Conservation (phyloP, 768 basidiomycete genomes). For the Atractiella rhizophila region DNA sequence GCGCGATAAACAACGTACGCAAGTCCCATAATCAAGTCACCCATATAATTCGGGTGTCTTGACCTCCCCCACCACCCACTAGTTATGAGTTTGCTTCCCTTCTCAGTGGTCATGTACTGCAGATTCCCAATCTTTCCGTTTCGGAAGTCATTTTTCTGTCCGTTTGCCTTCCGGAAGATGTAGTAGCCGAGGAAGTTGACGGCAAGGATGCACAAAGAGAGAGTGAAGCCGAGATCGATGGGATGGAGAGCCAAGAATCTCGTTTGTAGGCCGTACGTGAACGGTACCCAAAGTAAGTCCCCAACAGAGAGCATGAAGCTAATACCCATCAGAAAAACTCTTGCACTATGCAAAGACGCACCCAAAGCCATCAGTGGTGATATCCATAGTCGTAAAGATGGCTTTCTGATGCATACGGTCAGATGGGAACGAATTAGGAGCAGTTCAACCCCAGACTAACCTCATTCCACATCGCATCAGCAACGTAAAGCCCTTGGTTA, state of each 20-base stretch:
- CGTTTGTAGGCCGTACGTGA: conserved; percentile 76
- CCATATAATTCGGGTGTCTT: conserved; percentile 62
- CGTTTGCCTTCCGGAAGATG: conserved; percentile 69
- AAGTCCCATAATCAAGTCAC: background rate
- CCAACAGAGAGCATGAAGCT: conserved; percentile 91
- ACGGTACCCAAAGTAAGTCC: conserved; percentile 80
- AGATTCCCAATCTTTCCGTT: conserved; percentile 60
- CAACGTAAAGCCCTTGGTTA: conserved; percentile 69
- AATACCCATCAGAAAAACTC: too few relatives aligned
- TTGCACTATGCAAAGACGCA: too few relatives aligned
- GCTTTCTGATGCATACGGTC: conserved; percentile 25
- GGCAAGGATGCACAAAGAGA: conserved; percentile 33
- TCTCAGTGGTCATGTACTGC: conserved; percentile 47
- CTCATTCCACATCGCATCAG: conserved; percentile 73
- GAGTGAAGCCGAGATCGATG: conserved; percentile 42
- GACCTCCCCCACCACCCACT: conserved; percentile 95
- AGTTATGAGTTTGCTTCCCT: conserved; percentile 69
- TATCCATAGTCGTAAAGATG: conserved; percentile 87
- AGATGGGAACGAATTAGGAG: background rate
- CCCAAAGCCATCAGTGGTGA: conserved; percentile 93
- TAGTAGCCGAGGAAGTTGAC: conserved; percentile 54
- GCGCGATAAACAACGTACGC: background rate
- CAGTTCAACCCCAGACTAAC: conserved; percentile 24
- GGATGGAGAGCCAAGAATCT: conserved; percentile 81
- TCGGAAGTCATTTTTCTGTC: conserved; percentile 86